Base-by-base conservation (phyloP, 306 rosid genomes). In the Glycyrrhiza uralensis region DNA sequence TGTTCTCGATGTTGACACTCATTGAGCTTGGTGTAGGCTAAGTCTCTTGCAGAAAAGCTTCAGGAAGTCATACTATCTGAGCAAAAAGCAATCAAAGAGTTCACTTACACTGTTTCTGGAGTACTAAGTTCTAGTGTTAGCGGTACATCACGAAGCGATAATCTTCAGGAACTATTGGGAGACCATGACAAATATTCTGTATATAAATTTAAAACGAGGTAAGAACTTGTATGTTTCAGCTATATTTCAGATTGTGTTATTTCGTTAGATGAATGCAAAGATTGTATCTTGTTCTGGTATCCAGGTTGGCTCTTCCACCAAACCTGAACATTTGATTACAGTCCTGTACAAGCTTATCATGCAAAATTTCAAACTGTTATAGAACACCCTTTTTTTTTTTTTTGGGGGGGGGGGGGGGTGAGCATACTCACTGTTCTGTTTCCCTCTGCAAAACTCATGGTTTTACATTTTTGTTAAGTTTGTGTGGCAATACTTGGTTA, bases 161-260 rank as follows among this genome's bases (percentile, higher is more conserved):
- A 72, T 82, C 94, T 94, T 22, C 80, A 84, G 59, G 82, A 80
- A 67, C 77, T 94, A 38, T 24, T 94, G 80, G 87, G 71, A 32
- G 92, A 71, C 18, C 42, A 78, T 41, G 90, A 54, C 75, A 70
- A 28, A 36, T 86, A 85, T 57, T 57, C 83, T 8, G 69, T 87
- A 10, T 87, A 85, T 73, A 87, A 80, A 78, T 87, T 94, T 80
- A 82, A 85, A 67, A 80, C 81, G 54, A 93, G 97, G 98, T 86
- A 89, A 56, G 78, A 32, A 66, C 41, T 8, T 50, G 12, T 10
- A n/a, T 59, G 52, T 39, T 51, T 49, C 32, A 28, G 32, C 23
- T 64, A 17, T 52, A 58, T 9, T 44, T 62, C 47, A 36, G 63
- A 57, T 41, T 24, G 42, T 19, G 28, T 33, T 50, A 51, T 69